Percentiles rank a stretch among this genome's conserved stretches.
These are phyloP conservation scores for Fonsecaea nubica DNA, from an alignment of 2,329 filamentous ascomycete species.

Conservation along the genomic window DNA sequence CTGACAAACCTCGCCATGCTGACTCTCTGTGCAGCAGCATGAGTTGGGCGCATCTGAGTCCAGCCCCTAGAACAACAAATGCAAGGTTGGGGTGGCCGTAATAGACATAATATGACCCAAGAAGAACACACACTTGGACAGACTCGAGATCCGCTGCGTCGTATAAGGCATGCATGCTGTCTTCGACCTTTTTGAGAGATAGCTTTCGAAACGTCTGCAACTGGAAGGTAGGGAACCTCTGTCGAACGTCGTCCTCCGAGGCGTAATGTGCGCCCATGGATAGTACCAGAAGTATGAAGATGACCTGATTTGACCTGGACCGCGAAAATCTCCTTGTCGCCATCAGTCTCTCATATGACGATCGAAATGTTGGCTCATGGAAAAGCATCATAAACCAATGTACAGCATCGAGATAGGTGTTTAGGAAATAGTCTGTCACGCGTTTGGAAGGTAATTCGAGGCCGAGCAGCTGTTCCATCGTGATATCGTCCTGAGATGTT, in stretches of 20 bases:
- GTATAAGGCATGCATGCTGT: constrained; percentile 50
- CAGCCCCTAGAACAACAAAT: constrained; percentile 30
- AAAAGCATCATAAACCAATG: constrained; percentile 56
- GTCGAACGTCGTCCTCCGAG: constrained; percentile 32
- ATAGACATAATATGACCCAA: constrained; percentile 31
- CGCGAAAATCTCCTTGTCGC: constrained; percentile 45
- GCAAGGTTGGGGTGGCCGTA: constrained; percentile 29
- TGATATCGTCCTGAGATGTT: constrained; percentile 43
- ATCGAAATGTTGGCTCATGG: constrained; percentile 52
- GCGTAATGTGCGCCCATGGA: constrained; percentile 51
- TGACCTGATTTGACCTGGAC: constrained; percentile 47
- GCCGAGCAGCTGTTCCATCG: constrained; percentile 40
- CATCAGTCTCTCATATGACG: constrained; percentile 44
- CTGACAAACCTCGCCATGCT: constrained; percentile 26
- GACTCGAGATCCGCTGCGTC: constrained; percentile 46
- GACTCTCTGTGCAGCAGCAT: constrained; percentile 32
- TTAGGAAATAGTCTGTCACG: constrained; percentile 45
- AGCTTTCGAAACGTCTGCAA: constrained; percentile 27
- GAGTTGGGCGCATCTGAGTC: constrained; percentile 27
- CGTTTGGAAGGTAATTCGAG: constrained; percentile 43
- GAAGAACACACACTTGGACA: constrained; percentile 30
- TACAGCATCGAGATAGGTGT: constrained; percentile 52
- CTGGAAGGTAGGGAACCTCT: constrained; percentile 36
- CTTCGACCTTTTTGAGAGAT: constrained; percentile 42
- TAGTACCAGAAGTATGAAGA: constrained; percentile 49